These are phyloP conservation scores for Pyrus hybrid DNA, from an alignment of 331 rosid species.

Conservation along the genomic window DNA sequence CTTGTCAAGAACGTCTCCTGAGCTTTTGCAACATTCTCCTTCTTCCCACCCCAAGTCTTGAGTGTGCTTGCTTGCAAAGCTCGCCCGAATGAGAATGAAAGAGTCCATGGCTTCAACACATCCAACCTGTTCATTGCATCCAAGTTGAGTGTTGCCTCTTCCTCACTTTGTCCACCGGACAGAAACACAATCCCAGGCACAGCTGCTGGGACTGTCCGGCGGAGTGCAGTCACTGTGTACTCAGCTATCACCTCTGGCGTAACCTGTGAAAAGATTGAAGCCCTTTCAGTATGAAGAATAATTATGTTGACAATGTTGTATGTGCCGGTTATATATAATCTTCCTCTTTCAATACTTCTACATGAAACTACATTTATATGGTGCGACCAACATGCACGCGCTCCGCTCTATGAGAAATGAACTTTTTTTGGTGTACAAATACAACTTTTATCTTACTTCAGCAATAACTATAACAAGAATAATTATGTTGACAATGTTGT, in stretches of 20 bases:
- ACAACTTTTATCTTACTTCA: neutral
- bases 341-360: neutral
- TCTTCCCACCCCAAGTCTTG: constrained; percentile 86
- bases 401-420: neutral
- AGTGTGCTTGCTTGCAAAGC: constrained; percentile 94
- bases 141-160: constrained; percentile 73
- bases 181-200: constrained; percentile 87
- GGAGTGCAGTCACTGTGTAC: constrained; percentile 72
- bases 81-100: constrained; percentile 90
- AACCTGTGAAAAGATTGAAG: constrained; percentile 33
- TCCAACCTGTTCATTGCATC: constrained; percentile 74
- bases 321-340: neutral
- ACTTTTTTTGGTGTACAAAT: neutral
- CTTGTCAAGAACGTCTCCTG: constrained; percentile 65
- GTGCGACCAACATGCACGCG: neutral
- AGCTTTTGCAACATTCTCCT: constrained; percentile 70
- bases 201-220: constrained; percentile 86
- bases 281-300: neutral
- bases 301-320: neutral
- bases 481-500: neutral
- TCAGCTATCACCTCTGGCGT: constrained; percentile 63
- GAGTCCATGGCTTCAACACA: constrained; percentile 86
- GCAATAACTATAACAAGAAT: neutral
- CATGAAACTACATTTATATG: neutral
- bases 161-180: constrained; percentile 98